Evolutionary conservation across 371 early-diverging fungal genomes (phyloP).

Genomic region (Mucor mucedo): DNA sequence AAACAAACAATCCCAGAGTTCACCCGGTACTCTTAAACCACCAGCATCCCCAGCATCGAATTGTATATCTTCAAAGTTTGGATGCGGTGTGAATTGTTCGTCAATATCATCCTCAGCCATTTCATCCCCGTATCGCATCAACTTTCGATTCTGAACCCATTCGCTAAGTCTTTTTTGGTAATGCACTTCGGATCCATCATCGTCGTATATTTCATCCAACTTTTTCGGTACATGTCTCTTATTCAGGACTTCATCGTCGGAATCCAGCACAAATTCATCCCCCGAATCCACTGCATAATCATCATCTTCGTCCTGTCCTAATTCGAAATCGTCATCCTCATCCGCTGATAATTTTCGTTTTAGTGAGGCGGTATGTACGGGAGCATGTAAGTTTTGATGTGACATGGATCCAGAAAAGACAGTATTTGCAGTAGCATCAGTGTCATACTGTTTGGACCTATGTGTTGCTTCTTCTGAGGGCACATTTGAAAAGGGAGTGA

Average conservation of each 20-base stretch:
- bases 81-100: slow-evolving; percentile 71
- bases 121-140: slow-evolving; percentile 37
- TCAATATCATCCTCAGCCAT: background rate
- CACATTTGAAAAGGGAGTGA: slow-evolving; percentile 73
- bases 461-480: slow-evolving; percentile 28
- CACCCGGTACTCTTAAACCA: slow-evolving; percentile 79
- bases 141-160: slow-evolving; percentile 62
- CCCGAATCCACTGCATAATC: background rate
- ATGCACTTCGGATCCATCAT: slow-evolving; percentile 67
- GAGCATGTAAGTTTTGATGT: slow-evolving; percentile 25
- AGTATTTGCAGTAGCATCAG: background rate
- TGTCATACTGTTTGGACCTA: slow-evolving; percentile 12
- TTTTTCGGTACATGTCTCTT: slow-evolving; percentile 6
- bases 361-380: slow-evolving; percentile 9
- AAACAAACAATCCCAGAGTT: slow-evolving; percentile 84
- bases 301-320: slow-evolving; percentile 12
- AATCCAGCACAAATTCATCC: slow-evolving; percentile 18
- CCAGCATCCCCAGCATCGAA: slow-evolving; percentile 41
- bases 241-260: background rate
- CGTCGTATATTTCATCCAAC: slow-evolving; percentile 43
- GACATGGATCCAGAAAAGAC: slow-evolving; percentile 32
- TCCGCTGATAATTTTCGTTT: slow-evolving; percentile 28
- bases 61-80: slow-evolving; percentile 61
- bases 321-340: slow-evolving; percentile 13
- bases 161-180: slow-evolving; percentile 61